These are phyloP conservation scores for Calonectria naviculata DNA, from an alignment of 2,329 filamentous ascomycete species.

Conservation along the genomic window DNA sequence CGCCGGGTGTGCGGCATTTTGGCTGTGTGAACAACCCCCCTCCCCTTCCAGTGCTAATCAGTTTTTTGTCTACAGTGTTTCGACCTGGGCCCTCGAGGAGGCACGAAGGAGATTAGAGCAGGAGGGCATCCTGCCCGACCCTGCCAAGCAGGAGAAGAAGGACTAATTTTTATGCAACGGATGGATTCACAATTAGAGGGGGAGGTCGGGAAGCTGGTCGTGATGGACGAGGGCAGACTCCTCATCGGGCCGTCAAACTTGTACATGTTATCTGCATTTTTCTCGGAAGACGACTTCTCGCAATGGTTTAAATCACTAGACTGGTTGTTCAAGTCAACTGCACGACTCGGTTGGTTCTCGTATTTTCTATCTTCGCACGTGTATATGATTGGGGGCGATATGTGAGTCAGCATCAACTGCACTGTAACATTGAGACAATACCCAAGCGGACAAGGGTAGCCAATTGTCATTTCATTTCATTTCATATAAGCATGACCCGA, in stretches of 20 bases:
- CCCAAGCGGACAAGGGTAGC: not conserved
- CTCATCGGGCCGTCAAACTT: constrained; percentile 36
- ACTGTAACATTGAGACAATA: not conserved
- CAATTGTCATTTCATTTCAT: not conserved
- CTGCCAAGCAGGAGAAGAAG: constrained; percentile 70
- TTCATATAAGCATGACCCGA: not conserved
- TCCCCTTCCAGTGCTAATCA: constrained; percentile 46
- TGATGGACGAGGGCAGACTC: constrained; percentile 22
- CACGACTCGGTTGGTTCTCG: constrained; percentile 3
- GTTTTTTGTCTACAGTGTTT: constrained; percentile 74
- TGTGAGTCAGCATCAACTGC: constrained; percentile 16
- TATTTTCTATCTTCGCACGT: not conserved
- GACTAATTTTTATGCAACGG: constrained; percentile 41
- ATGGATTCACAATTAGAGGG: constrained; percentile 25
- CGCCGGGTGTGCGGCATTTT: constrained; percentile 38
- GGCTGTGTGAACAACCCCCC: constrained; percentile 4
- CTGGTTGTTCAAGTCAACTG: constrained; percentile 29
- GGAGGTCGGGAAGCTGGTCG: constrained; percentile 19
- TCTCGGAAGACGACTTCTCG: constrained; percentile 41
- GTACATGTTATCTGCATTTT: constrained; percentile 48
- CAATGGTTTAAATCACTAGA: constrained; percentile 47
- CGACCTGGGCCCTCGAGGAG: constrained; percentile 99
- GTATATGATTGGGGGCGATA: constrained; percentile 4
- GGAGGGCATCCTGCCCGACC: constrained; percentile 92
- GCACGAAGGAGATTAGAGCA: constrained; percentile 93